These are phyloP conservation scores for Huiozyma sinensis DNA, from an alignment of 805 yeast species.

Conservation along the genomic window DNA sequence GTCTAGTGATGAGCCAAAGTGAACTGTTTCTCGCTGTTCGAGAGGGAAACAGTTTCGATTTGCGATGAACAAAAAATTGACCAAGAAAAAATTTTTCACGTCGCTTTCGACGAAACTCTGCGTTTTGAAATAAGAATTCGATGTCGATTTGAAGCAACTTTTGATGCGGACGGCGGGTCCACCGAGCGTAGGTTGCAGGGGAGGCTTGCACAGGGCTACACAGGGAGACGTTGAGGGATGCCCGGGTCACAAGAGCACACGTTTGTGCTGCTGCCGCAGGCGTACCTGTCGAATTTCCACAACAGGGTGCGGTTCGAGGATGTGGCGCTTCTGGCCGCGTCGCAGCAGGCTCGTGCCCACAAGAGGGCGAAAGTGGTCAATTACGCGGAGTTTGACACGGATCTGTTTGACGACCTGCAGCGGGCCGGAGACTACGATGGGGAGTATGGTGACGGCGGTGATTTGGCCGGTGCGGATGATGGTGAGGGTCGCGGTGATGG, in stretches of 20 bases:
- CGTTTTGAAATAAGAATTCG: no score
- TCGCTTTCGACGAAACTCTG: background rate
- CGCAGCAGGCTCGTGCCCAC: slow-evolving; percentile 66
- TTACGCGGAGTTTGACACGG: slow-evolving; percentile 75
- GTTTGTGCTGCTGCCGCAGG: slow-evolving; percentile 48
- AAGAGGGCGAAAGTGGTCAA: slow-evolving; percentile 67
- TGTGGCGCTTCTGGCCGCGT: slow-evolving; percentile 61
- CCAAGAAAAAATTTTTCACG: background rate
- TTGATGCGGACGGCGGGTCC: no score
- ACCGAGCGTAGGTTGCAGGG: no score
- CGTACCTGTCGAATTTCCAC: slow-evolving; percentile 62
- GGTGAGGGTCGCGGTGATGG: background rate
- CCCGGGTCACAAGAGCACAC: slow-evolving; percentile 1
- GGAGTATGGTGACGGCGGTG: slow-evolving; percentile 1
- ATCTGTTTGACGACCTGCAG: slow-evolving; percentile 41
- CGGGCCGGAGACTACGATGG: background rate
- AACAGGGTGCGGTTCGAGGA: slow-evolving; percentile 64
- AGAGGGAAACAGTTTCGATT: background rate
- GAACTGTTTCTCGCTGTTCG: background rate
- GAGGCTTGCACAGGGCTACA: no score
- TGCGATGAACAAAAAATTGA: no score
- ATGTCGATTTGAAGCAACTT: no score
- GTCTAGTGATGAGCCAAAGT: background rate
- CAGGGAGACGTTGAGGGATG: background rate
- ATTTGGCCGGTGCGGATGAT: slow-evolving; percentile 1